phyloP scores from a whole-genome alignment of 345 rosid species.

The Lumnitzera racemosa region DNA sequence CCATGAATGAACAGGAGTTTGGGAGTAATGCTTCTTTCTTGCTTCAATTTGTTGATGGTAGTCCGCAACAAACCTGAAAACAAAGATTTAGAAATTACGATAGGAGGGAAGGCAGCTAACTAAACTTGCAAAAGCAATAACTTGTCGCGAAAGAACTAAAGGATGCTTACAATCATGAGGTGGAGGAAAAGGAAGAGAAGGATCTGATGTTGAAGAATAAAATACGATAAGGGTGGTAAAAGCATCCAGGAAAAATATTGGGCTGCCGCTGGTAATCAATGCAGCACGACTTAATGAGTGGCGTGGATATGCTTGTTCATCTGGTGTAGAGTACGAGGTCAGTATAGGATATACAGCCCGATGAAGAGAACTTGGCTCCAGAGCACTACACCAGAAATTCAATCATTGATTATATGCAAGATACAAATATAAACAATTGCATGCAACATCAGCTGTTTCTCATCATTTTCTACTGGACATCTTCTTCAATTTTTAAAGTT shows the following conservation, averaged over 20 bases:
- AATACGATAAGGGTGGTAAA: slow-evolving; percentile 80
- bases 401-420: no score
- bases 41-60: slow-evolving; percentile 79
- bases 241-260: slow-evolving; percentile 93
- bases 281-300: slow-evolving; percentile 92
- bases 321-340: slow-evolving; percentile 71
- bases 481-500: no score
- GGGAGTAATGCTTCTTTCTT: slow-evolving; percentile 81
- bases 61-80: slow-evolving; percentile 60
- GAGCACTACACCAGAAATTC: slow-evolving; percentile 44
- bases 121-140: background rate
- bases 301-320: slow-evolving; percentile 82
- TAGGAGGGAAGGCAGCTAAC: no score
- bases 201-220: slow-evolving; percentile 87
- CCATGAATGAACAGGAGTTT: slow-evolving; percentile 75
- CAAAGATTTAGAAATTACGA: background rate
- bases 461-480: no score
- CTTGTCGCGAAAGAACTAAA: background rate
- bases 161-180: slow-evolving; percentile 84
- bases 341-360: slow-evolving; percentile 78
- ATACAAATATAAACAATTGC: no score
- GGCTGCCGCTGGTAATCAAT: slow-evolving; percentile 87
- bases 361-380: slow-evolving; percentile 88
- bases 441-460: no score
- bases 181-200: slow-evolving; percentile 82